These are phyloP conservation scores for Paecilomyces niveus DNA, from an alignment of 2,329 filamentous ascomycete species.

Conservation along the genomic window DNA sequence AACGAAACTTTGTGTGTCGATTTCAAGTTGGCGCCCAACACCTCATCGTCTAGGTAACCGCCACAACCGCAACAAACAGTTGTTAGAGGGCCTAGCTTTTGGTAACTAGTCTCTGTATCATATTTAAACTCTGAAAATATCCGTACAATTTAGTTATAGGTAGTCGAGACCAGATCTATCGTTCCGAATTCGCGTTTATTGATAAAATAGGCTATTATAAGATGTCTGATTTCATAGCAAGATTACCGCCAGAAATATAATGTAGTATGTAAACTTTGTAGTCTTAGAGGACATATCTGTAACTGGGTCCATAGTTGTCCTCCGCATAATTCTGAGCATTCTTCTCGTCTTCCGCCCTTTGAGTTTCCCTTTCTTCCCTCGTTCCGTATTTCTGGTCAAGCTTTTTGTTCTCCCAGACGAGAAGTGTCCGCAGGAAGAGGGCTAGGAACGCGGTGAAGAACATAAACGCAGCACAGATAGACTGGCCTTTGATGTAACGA, in stretches of 20 bases:
- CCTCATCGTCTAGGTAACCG: too few relatives aligned
- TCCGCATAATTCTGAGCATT: constrained; percentile 19
- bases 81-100: too few relatives aligned
- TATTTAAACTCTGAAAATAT: too few relatives aligned
- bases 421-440: constrained; percentile 44
- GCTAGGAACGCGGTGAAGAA: constrained; percentile 53
- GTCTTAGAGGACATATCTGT: constrained; percentile 31
- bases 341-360: constrained; percentile 6
- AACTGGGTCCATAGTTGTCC: constrained; percentile 34
- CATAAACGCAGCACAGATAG: constrained; percentile 56
- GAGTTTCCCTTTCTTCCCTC: constrained; percentile 9
- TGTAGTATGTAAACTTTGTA: not conserved
- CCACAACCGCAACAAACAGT: too few relatives aligned
- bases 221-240: not conserved
- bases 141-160: too few relatives aligned
- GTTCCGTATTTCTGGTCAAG: constrained; percentile 45
- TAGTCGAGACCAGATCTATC: not conserved
- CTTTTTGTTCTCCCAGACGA: constrained; percentile 55
- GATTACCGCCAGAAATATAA: not conserved
- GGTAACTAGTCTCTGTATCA: too few relatives aligned
- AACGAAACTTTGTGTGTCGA: too few relatives aligned
- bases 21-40: too few relatives aligned
- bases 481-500: constrained; percentile 48
- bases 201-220: not conserved
- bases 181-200: not conserved